Evolutionary conservation across 1,139 yeast species (phyloP), one percentile per base, ranked within the genome.

Genomic region (Kazachstania sp.): DNA sequence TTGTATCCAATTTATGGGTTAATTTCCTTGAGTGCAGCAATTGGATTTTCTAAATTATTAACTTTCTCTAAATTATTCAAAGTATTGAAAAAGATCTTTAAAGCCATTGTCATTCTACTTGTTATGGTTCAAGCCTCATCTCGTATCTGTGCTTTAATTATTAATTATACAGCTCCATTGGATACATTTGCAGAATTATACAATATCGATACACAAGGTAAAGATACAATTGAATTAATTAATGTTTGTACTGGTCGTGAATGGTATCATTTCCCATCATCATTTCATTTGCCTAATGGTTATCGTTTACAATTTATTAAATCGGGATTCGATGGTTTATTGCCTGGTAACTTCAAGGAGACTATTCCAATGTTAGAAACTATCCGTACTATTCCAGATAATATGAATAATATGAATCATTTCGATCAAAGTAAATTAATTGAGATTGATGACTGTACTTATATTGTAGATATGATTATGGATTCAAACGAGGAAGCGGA

Each of bases 181-280:
- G 52, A 62, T 1, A 71, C 75, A 2, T 77, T 74, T 51, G 53
- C 64, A 19, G 61, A 63, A 50, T 46, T 69, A 29, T 45, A 48
- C 37, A 43, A 41, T 13, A 15, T 50, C 8, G 46, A 50, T 2
- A 16, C 26, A 2, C 45, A 45, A 26, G 43, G 29, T 20, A 47
- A 40, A 12, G 31, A 49, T 1, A 68, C 66, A 20, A 39, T 41
- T 1, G 38, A 44, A n/a, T 49, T 52, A 0, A 26, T 55, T 1
- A 82, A 79, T 54, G 82, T 90, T 0, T 92, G 97, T 63, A 74
- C 86, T 20, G 97, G 96, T 2, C 77, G 95, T 51, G 97, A 92
- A 67, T 90, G 97, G 97, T 87, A 87, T 60, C 86, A 92, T 60
- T 90, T 71, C 67, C 97, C 97, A 12, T 81, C 85, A 1, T 88